phyloP scores from a whole-genome alignment of 108 stramenopile genomes.

The Cyclotella kingstonii region DNA sequence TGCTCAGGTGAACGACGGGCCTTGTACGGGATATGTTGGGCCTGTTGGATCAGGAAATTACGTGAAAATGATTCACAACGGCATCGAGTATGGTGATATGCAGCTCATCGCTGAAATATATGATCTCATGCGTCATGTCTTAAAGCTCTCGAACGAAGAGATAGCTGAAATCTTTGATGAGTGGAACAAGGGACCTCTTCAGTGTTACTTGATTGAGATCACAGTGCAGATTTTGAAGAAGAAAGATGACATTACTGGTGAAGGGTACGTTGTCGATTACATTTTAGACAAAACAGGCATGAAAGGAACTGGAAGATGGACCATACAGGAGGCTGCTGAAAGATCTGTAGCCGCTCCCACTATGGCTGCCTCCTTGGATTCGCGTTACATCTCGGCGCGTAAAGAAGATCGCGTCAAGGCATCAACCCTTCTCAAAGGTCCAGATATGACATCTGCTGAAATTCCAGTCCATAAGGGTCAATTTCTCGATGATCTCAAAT shows the following conservation, averaged over 20 bases:
- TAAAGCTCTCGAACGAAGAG: constrained; percentile 91
- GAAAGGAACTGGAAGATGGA: constrained; percentile 99
- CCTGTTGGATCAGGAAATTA: constrained; percentile 93
- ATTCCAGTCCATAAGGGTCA: constrained; percentile 89
- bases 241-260: constrained; percentile 77
- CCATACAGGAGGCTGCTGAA: constrained; percentile 98
- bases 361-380: constrained; percentile 94
- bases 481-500: constrained; percentile 87
- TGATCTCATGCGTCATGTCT: constrained; percentile 81
- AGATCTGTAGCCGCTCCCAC: constrained; percentile 93
- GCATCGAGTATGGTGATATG: constrained; percentile 99
- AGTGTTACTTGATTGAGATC: constrained; percentile 97
- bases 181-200: constrained; percentile 91
- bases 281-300: constrained; percentile 98
- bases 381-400: constrained; percentile 87
- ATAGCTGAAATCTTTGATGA: constrained; percentile 86
- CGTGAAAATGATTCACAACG: constrained; percentile 99
- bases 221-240: constrained; percentile 89
- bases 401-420: constrained; percentile 93
- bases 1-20: constrained; percentile 87
- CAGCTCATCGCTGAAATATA: constrained; percentile 98
- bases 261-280: constrained; percentile 85
- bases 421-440: constrained; percentile 80
- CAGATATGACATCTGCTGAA: constrained; percentile 51
- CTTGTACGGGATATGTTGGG: constrained; percentile 96